phyloP scores from a whole-genome alignment of 1,284 basidiomycete species.

The Entoloma clypeatum region DNA sequence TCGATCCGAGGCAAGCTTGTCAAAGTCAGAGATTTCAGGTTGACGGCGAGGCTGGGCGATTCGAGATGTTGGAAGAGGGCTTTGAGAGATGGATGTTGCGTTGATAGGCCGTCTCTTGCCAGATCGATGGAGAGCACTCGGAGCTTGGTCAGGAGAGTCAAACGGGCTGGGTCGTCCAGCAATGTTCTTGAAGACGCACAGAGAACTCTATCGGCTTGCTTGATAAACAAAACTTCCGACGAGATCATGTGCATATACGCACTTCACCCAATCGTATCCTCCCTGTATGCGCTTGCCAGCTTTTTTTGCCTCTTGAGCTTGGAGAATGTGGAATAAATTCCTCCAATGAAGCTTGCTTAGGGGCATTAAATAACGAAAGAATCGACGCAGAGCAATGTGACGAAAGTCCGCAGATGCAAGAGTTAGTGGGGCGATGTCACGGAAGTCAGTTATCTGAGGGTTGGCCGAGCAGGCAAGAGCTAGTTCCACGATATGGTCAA shows the following conservation, averaged over 20 bases:
- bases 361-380: constrained; percentile 31
- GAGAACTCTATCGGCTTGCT: constrained; percentile 24
- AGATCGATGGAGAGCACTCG: constrained; percentile 35
- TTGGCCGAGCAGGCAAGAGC: constrained; percentile 20
- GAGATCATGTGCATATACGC: constrained; percentile 19
- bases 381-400: constrained; percentile 38
- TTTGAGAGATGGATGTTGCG: constrained; percentile 32
- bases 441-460: constrained; percentile 23
- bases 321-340: constrained; percentile 25
- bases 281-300: constrained; percentile 11
- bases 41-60: constrained; percentile 15
- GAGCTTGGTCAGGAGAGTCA: constrained; percentile 26
- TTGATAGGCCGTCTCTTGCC: constrained; percentile 33
- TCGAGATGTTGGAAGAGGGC: constrained; percentile 28
- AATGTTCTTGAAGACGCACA: constrained; percentile 18
- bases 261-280: constrained; percentile 38
- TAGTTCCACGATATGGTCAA: constrained; percentile 38
- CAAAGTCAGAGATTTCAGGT: constrained; percentile 43
- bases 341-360: constrained; percentile 26
- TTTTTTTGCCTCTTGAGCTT: constrained; percentile 14
- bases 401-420: constrained; percentile 41
- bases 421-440: constrained; percentile 33
- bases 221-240: constrained; percentile 1
- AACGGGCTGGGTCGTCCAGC: constrained; percentile 18
- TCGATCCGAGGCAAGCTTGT: constrained; percentile 54